These are phyloP conservation scores for Murraya paniculata DNA, from an alignment of 345 rosid genomes.

Conservation along the genomic window DNA sequence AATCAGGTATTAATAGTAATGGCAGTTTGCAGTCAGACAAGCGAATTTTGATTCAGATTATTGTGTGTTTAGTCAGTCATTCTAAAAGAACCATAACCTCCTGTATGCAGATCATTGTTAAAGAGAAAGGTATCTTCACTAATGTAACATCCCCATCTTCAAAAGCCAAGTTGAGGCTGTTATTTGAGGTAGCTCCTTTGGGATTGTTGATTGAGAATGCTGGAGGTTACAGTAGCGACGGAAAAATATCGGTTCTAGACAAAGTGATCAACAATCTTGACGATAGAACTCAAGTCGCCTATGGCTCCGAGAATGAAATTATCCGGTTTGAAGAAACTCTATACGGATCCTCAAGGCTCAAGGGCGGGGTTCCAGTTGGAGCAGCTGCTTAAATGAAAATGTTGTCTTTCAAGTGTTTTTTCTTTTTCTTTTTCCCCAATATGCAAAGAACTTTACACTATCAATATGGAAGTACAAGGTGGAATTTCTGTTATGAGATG, in stretches of 20 bases:
- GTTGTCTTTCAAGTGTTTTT: background rate
- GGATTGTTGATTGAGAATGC: slow-evolving; percentile 82
- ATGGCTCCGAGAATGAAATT: slow-evolving; percentile 91
- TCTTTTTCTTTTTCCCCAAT: background rate
- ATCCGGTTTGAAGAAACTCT: slow-evolving; percentile 87
- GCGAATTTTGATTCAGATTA: background rate
- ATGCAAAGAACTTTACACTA: slow-evolving; percentile 3
- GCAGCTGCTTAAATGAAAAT: slow-evolving; percentile 43
- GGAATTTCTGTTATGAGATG: background rate
- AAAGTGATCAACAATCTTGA: slow-evolving; percentile 63
- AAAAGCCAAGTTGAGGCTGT: slow-evolving; percentile 89
- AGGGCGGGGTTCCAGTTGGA: slow-evolving; percentile 62
- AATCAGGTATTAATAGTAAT: slow-evolving; percentile 52
- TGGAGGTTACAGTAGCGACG: slow-evolving; percentile 93
- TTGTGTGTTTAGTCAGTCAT: background rate
- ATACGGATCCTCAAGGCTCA: slow-evolving; percentile 85
- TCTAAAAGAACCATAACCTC: background rate
- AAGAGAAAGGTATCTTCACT: slow-evolving; percentile 94
- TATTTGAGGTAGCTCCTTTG: slow-evolving; percentile 90
- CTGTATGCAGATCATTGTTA: slow-evolving; percentile 68
- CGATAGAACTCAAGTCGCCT: slow-evolving; percentile 98
- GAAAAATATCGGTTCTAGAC: slow-evolving; percentile 68
- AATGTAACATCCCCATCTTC: slow-evolving; percentile 83
- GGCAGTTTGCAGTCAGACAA: background rate
- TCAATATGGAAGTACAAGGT: background rate